Conservation (phyloP, 2,329 filamentous ascomycete species). For the Paradendryphiella salina region DNA sequence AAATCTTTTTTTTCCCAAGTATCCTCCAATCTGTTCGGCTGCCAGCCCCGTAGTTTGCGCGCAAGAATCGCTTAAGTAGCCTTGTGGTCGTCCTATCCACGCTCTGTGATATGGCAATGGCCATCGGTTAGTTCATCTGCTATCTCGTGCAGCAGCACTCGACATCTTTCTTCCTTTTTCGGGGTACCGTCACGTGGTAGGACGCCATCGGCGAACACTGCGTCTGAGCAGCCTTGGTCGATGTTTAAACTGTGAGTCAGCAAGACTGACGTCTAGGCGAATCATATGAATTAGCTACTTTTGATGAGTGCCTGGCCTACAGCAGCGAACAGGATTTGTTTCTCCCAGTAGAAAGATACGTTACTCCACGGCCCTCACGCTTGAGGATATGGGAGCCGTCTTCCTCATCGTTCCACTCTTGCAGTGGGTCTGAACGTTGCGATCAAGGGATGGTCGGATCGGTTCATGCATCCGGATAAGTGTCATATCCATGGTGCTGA, state of each 20-base stretch:
- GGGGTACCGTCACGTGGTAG: constrained; percentile 20
- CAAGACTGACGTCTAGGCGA: too few relatives aligned
- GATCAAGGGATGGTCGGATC: constrained; percentile 15
- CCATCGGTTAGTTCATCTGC: constrained; percentile 19
- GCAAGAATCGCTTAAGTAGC: constrained; percentile 19
- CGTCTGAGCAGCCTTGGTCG: constrained; percentile 16
- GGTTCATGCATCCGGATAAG: constrained; percentile 22
- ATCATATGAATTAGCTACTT: not conserved
- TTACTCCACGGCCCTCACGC: constrained; percentile 18
- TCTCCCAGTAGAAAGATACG: constrained; percentile 17
- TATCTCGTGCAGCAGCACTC: constrained; percentile 16
- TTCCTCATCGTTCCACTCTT: constrained; percentile 21
- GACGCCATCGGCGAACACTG: constrained; percentile 19
- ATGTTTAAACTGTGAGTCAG: constrained; percentile 6
- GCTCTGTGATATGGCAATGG: constrained; percentile 15
- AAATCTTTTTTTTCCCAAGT: constrained; percentile 21
- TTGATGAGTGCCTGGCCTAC: constrained; percentile 16
- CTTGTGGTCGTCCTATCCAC: constrained; percentile 21
- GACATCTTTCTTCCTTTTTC: constrained; percentile 17
- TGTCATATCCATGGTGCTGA: constrained; percentile 19
- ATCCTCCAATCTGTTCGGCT: constrained; percentile 13
- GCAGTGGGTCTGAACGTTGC: constrained; percentile 4
- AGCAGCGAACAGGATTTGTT: constrained; percentile 18
- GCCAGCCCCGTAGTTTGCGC: constrained; percentile 17
- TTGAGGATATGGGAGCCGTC: constrained; percentile 17